phyloP scores from a whole-genome alignment of 306 rosid genomes.

The Inga laurina region DNA sequence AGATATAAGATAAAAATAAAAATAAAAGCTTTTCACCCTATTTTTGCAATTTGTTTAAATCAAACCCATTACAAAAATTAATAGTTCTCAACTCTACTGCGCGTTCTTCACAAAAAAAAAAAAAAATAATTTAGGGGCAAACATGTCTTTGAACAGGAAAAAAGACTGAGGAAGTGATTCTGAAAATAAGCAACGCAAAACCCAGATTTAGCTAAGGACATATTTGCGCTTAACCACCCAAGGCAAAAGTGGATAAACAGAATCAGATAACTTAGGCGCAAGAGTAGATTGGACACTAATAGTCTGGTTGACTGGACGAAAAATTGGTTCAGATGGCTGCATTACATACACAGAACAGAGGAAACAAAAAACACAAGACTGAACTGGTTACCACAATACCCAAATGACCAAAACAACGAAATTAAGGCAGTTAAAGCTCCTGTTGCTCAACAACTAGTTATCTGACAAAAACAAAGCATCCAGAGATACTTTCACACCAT shows the following conservation, averaged over 20 bases:
- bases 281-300: conserved; percentile 36
- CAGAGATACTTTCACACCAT: conserved; percentile 29
- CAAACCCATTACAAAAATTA: no score
- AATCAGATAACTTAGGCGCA: not conserved
- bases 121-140: no score
- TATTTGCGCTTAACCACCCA: not conserved
- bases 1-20: no score
- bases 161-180: not conserved
- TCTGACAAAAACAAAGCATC: conserved; percentile 15
- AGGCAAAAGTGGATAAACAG: no score
- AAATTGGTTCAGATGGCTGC: not conserved
- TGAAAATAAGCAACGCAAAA: not conserved
- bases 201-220: not conserved
- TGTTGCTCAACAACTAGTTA: not conserved
- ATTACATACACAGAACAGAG: not conserved
- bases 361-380: not conserved
- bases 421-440: not conserved
- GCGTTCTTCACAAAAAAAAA: no score
- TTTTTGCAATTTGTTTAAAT: no score
- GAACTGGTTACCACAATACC: not conserved
- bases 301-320: not conserved
- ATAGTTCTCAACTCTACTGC: no score
- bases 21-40: no score
- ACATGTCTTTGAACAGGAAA: no score
- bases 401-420: not conserved